Conservation (phyloP, 208 protist genomes). For the Wallacemonas collosoma region DNA sequence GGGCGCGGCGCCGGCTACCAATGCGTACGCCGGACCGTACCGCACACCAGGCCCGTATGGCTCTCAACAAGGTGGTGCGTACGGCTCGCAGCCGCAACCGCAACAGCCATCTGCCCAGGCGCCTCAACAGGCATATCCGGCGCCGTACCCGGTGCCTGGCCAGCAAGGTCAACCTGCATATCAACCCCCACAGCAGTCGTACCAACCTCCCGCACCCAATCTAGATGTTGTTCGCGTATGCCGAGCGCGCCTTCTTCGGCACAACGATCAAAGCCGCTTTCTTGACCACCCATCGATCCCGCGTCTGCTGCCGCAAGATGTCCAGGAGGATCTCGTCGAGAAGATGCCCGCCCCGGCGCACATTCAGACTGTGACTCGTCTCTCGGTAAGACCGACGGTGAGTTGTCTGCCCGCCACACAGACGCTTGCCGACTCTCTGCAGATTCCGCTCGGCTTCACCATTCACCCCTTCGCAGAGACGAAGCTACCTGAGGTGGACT, state of each 20-base stretch:
- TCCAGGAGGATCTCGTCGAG: slow-evolving; percentile 58
- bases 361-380: slow-evolving; percentile 51
- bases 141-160: neutral
- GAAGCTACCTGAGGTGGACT: slow-evolving; percentile 66
- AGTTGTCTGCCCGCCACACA: slow-evolving; percentile 52
- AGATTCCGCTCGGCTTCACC: slow-evolving; percentile 72
- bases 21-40: slow-evolving; percentile 22
- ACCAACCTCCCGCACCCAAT: slow-evolving; percentile 10
- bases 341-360: slow-evolving; percentile 36
- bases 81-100: neutral
- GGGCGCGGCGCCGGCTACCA: neutral
- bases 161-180: slow-evolving; percentile 3
- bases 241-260: slow-evolving; percentile 34
- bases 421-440: slow-evolving; percentile 57
- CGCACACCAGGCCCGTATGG: slow-evolving; percentile 16
- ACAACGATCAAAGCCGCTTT: slow-evolving; percentile 38
- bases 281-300: slow-evolving; percentile 77
- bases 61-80: slow-evolving; percentile 15
- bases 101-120: slow-evolving; percentile 16
- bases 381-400: slow-evolving; percentile 68
- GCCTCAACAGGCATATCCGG: slow-evolving; percentile 24
- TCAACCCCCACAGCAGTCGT: slow-evolving; percentile 24
- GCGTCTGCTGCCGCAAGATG: slow-evolving; percentile 59
- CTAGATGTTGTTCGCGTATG: slow-evolving; percentile 22
- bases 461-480: slow-evolving; percentile 78